phyloP scores from a whole-genome alignment of 202 grass and related monocot species.

The Setaria viridis region DNA sequence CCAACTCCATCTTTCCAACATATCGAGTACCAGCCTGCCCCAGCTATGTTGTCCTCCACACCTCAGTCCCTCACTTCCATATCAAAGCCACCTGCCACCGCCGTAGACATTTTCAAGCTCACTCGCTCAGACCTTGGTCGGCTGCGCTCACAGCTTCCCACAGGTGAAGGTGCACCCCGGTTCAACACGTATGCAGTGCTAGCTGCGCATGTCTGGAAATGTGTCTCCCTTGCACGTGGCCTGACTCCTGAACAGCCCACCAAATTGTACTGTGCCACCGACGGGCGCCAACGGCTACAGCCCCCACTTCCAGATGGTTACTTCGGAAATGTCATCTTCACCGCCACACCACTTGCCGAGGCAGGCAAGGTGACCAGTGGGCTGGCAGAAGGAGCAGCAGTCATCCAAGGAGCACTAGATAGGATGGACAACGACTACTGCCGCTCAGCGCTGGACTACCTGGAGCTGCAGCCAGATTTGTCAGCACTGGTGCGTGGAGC shows the following conservation, averaged over 20 bases:
- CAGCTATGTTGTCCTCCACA: constrained; percentile 52
- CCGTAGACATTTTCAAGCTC: constrained; percentile 86
- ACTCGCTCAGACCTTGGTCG: constrained; percentile 54
- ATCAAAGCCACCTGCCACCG: constrained; percentile 45
- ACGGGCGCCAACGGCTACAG: constrained; percentile 75
- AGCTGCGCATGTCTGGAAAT: constrained; percentile 81
- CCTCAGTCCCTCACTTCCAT: constrained; percentile 41
- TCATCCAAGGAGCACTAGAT: constrained; percentile 73
- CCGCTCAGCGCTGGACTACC: constrained; percentile 79
- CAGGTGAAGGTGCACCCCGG: constrained; percentile 37
- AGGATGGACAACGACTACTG: constrained; percentile 77
- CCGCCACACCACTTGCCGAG: constrained; percentile 69
- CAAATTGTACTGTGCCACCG: constrained; percentile 86
- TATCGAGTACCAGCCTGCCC: constrained; percentile 82
- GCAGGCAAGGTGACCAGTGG: constrained; percentile 55
- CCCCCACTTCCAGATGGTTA: constrained; percentile 79
- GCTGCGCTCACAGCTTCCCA: constrained; percentile 52
- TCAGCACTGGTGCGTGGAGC: constrained; percentile 76
- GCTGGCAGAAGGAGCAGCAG: constrained; percentile 49
- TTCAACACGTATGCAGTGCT: constrained; percentile 72
- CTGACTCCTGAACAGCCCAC: constrained; percentile 71
- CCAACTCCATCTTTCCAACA: constrained; percentile 73
- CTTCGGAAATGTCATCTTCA: constrained; percentile 97
- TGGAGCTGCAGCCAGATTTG: constrained; percentile 79
- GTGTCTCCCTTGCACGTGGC: constrained; percentile 69